Evolutionary conservation across 2,329 filamentous ascomycete species (phyloP), one percentile per base, ranked within the genome.

Genomic region (Camillea tinctor): DNA sequence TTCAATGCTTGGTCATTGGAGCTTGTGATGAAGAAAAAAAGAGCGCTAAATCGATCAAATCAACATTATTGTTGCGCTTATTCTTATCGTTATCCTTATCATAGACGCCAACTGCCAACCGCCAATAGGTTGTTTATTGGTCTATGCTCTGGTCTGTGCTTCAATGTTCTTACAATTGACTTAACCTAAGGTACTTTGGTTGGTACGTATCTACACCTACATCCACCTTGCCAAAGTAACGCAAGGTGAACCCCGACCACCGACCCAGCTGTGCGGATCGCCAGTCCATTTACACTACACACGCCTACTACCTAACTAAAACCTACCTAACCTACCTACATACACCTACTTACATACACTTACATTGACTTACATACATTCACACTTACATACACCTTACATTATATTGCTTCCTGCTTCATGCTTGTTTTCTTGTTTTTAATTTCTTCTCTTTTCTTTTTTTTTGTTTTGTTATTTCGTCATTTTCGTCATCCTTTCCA

Each of bases 31-130:
- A 49, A 49, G n/a, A 48, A 58, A 50, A 36, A 30, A n/a, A 44
- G n/a, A 49, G 58, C 60, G 64, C 61, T 64, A 64, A 36, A 62
- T 63, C 17, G 26, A 55, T 58, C 64, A 64, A 66, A 67, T 67
- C 65, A 65, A 52, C 58, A 58, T 52, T 56, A 57, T 62, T 44
- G 56, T 54, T 57, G 65, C 55, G 59, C 54, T 48, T 61, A 52
- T 54, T 54, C 48, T 60, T 60, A 56, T 63, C 49, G 52, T 26
- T 60, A 56, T 63, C 49, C 50, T 26, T 60, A 59, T 62, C 61
- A 55, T 26, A 36, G 50, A 53, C 53, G 56, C 51, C 30, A 26
- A 26, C 11, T 50, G 40, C 23, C 40, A 40, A 49, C 48, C 55
- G 57, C 55, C 62, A 7, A 30, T 26, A 26, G 4, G 24, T 26